phyloP scores from a whole-genome alignment of 306 rosid species.

The Vachellia pachyceras region DNA sequence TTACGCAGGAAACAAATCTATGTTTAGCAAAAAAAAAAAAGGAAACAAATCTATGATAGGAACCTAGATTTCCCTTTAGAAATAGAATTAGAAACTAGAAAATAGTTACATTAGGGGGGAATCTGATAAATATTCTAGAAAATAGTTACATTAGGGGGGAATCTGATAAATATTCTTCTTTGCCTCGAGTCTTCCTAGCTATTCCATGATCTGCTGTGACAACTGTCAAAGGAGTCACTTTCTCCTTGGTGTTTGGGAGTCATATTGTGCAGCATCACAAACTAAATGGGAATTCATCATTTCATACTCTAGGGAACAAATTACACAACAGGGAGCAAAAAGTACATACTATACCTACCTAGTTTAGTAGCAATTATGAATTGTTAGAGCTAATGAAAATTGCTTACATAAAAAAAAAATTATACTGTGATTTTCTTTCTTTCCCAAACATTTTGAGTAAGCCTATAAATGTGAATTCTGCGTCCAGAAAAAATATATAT shows the following conservation, averaged over 20 bases:
- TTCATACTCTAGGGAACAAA: neutral
- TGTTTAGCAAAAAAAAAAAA: too few relatives aligned
- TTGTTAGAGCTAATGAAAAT: neutral
- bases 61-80: neutral
- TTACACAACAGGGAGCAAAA: neutral
- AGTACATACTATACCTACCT: neutral
- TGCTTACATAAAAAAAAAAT: neutral
- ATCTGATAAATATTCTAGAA: neutral
- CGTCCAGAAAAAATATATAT: too few relatives aligned
- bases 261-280: neutral
- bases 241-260: neutral
- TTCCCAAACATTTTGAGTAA: neutral
- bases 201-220: neutral
- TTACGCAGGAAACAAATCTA: too few relatives aligned
- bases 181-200: neutral
- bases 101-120: neutral
- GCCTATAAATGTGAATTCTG: neutral
- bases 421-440: neutral
- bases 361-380: neutral
- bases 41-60: too few relatives aligned
- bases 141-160: neutral
- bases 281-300: neutral
- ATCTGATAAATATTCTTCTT: neutral
- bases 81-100: neutral
- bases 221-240: neutral